Evolutionary conservation across 257 asterid genomes (phyloP), one percentile per base, ranked within the genome.

Genomic region (Nicotiana benthamiana): DNA sequence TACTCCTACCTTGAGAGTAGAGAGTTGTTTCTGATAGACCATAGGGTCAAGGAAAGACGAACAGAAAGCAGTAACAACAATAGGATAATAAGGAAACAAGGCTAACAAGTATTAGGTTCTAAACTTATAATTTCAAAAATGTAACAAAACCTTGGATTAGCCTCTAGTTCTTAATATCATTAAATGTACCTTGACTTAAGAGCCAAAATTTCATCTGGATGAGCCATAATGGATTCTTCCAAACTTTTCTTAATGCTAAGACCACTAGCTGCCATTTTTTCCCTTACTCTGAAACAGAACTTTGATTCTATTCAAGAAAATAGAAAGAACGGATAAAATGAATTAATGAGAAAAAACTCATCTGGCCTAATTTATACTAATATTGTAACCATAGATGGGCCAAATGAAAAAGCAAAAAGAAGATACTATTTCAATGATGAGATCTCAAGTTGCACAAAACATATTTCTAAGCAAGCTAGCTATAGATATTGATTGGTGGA

Each of bases 101-200:
- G 2, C 46, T 40, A 40, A 1, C 11, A 40, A 40, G 2, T 40
- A 40, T 40, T 40, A 40, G 48, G 2, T 40, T 40, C 48, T 40
- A 40, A 40, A 9, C 48, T 40, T 40, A 40, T 40, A 40, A 40
- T 40, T 40, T 40, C 2, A 40, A 40, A 40, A 40, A 40, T 9
- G 48, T 40, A 40, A 40, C 48, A 40, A 40, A 40, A 40, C 2
- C 12, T 9, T 40, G 48, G 2, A 40, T 40, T 3, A 0, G 48
- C 48, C 0, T 40, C 48, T 40, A 40, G 48, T 9, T 40, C 56
- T 36, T 10, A 68, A n/a, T 4, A 5, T 18, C 3, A 40, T 34
- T 67, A 40, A 26, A 17, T 66, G 54, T 74, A 81, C 84, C 84
- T 72, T 17, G 75, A 81, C n/a, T 66, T 66, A 18, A 81, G 84